These are phyloP conservation scores for Carnegiea gigantea DNA, from an alignment of 179 eudicot species.

Conservation along the genomic window DNA sequence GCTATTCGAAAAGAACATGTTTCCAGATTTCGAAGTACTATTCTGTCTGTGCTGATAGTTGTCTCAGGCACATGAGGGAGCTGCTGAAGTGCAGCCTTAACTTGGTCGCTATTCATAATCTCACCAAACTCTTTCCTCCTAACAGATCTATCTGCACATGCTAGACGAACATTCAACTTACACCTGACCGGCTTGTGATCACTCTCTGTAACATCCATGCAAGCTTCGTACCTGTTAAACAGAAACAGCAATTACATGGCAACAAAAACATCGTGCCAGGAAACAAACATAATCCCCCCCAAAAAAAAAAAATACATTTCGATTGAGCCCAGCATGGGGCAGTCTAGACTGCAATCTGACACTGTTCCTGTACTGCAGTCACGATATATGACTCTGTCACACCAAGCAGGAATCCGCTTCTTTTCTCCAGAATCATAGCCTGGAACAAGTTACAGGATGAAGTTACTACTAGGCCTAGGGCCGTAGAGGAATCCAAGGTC, in stretches of 20 bases:
- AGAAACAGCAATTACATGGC: neutral
- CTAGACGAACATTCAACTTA: slow-evolving; percentile 69
- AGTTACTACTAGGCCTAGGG: neutral
- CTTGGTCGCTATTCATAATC: slow-evolving; percentile 46
- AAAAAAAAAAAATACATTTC: slow-evolving; percentile 49
- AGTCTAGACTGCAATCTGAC: slow-evolving; percentile 74
- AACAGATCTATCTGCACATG: slow-evolving; percentile 85
- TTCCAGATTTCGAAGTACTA: slow-evolving; percentile 77
- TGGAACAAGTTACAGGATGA: slow-evolving; percentile 24
- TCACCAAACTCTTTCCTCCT: slow-evolving; percentile 87
- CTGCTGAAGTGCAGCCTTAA: slow-evolving; percentile 48
- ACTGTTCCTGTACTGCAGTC: slow-evolving; percentile 64
- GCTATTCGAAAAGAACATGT: slow-evolving; percentile 47
- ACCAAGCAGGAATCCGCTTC: slow-evolving; percentile 99
- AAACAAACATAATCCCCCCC: neutral
- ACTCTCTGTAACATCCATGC: slow-evolving; percentile 97
- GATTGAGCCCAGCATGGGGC: slow-evolving; percentile 72
- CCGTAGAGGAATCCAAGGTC: neutral
- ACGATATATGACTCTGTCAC: slow-evolving; percentile 89
- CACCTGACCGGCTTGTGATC: slow-evolving; percentile 99
- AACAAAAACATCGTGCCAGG: neutral
- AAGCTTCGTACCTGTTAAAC: slow-evolving; percentile 76
- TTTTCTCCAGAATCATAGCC: slow-evolving; percentile 99
- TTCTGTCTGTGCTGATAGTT: slow-evolving; percentile 43
- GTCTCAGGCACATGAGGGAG: slow-evolving; percentile 60